Evolutionary conservation across 768 basidiomycete genomes (phyloP).

Genomic region (Suillus hirtellus): DNA sequence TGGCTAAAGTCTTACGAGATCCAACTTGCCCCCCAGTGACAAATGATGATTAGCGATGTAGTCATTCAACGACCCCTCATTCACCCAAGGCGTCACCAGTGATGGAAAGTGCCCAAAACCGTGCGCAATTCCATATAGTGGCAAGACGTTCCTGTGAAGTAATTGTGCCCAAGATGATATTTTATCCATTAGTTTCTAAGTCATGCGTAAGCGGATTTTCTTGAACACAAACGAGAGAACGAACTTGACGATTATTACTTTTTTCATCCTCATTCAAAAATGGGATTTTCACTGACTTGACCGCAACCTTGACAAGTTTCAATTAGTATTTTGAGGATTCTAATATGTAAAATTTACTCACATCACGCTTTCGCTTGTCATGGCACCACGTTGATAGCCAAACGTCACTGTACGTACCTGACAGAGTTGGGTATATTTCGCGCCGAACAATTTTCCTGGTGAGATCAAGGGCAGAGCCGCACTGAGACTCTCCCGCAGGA

Average conservation of each 20-base stretch:
- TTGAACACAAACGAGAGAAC: not conserved
- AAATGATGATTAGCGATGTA: constrained; percentile 17
- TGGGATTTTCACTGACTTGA: constrained; percentile 5
- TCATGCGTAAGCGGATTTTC: not conserved
- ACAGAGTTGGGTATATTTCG: not conserved
- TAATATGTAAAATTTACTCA: not conserved
- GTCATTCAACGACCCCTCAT: constrained; percentile 23
- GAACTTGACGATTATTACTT: not conserved
- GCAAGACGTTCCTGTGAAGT: constrained; percentile 21
- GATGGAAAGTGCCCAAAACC: constrained; percentile 24
- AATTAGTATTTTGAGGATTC: not conserved
- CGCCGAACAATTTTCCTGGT: not conserved
- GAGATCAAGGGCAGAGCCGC: not conserved
- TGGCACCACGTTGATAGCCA: not conserved
- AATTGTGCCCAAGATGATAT: constrained; percentile 8
- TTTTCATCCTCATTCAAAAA: not conserved
- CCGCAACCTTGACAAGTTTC: not conserved
- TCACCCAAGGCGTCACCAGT: constrained; percentile 27
- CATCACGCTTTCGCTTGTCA: not conserved
- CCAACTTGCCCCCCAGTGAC: constrained; percentile 12
- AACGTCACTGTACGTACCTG: not conserved
- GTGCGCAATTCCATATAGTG: constrained; percentile 19
- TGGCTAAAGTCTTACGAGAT: constrained; percentile 17
- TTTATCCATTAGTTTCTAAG: not conserved
- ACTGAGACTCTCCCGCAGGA: not conserved